Evolutionary conservation across 2,329 filamentous ascomycete genomes (phyloP).

Genomic region (Aspergillus brasiliensis): DNA sequence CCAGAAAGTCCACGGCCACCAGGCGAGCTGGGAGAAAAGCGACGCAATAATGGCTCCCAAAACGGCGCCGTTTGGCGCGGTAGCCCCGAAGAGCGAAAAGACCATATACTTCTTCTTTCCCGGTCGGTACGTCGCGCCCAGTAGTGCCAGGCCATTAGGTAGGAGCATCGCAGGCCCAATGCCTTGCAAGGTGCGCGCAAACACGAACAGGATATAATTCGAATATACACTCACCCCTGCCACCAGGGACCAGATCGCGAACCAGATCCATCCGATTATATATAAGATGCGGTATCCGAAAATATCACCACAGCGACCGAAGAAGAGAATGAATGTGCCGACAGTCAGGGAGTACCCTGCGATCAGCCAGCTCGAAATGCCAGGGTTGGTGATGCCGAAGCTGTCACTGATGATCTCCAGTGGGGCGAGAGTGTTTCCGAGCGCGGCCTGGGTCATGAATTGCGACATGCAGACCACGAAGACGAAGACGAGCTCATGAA

Average conservation of each 20-base stretch:
- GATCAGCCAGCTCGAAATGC: slow-evolving; percentile 58
- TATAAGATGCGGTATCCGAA: slow-evolving; percentile 42
- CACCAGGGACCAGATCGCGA: slow-evolving; percentile 39
- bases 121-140: slow-evolving; percentile 60
- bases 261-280: slow-evolving; percentile 40
- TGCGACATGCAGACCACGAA: slow-evolving; percentile 40
- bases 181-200: slow-evolving; percentile 58
- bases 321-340: slow-evolving; percentile 44
- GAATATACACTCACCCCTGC: slow-evolving; percentile 40
- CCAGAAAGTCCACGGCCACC: slow-evolving; percentile 59
- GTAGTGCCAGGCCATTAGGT: slow-evolving; percentile 65
- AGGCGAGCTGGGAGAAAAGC: slow-evolving; percentile 46
- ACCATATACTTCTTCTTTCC: slow-evolving; percentile 63
- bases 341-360: slow-evolving; percentile 58
- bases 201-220: slow-evolving; percentile 53
- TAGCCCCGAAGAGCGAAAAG: slow-evolving; percentile 56
- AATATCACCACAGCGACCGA: slow-evolving; percentile 41
- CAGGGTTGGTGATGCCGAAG: slow-evolving; percentile 49
- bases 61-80: slow-evolving; percentile 50
- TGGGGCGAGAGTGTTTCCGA: slow-evolving; percentile 53
- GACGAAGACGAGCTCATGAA: slow-evolving; percentile 38
- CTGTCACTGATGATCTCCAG: slow-evolving; percentile 51
- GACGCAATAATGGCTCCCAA: slow-evolving; percentile 45
- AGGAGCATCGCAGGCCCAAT: slow-evolving; percentile 61
- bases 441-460: slow-evolving; percentile 51